These are phyloP conservation scores for Cadophora sp. DNA, from an alignment of 2,329 filamentous ascomycete species.

Conservation along the genomic window DNA sequence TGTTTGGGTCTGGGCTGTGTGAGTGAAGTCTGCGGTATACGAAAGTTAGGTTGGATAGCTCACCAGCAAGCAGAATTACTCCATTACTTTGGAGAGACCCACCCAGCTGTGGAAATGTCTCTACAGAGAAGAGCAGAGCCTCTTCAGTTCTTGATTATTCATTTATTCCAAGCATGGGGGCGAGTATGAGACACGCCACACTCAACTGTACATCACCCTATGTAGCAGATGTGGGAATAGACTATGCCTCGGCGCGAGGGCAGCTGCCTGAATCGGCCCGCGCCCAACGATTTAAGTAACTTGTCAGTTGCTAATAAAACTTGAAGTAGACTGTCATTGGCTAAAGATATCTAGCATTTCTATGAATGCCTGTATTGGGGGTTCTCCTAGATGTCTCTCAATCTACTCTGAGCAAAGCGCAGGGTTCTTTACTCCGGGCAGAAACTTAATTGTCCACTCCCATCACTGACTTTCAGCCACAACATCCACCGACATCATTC, in stretches of 20 bases:
- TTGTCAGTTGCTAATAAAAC: not conserved
- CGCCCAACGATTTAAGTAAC: not conserved
- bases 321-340: not conserved
- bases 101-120: too few relatives aligned
- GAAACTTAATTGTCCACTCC: not conserved
- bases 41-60: too few relatives aligned
- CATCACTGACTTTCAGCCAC: not conserved
- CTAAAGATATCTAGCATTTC: not conserved
- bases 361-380: not conserved
- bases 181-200: not conserved
- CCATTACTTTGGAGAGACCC: too few relatives aligned
- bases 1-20: not conserved
- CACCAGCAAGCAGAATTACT: too few relatives aligned
- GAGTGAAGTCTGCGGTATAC: too few relatives aligned
- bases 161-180: too few relatives aligned
- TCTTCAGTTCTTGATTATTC: too few relatives aligned
- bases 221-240: too few relatives aligned
- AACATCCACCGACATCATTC: not conserved
- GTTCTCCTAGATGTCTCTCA: not conserved
- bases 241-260: not conserved
- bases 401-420: not conserved
- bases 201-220: not conserved
- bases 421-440: not conserved
- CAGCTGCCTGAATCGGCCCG: not conserved
- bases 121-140: too few relatives aligned